Percentiles rank a stretch among this genome's conserved stretches.
These are phyloP conservation scores for Backusella mclennaniae DNA, from an alignment of 192 early-diverging fungal genomes.

Conservation along the genomic window DNA sequence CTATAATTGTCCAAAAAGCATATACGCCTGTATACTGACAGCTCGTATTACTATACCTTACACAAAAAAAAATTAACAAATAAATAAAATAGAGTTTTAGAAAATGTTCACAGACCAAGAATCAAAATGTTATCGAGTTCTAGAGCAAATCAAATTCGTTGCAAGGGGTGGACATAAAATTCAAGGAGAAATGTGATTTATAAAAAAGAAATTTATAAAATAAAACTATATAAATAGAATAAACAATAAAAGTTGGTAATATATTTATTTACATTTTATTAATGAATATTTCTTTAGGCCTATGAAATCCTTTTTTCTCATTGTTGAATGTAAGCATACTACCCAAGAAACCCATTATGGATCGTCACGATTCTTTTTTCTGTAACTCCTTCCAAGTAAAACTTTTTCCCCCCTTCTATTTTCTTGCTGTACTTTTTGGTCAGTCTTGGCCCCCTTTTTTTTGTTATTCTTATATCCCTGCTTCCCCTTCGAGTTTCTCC, in stretches of 20 bases:
- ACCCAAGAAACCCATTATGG: neutral
- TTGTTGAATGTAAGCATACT: neutral
- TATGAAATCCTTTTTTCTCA: neutral
- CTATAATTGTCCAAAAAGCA: neutral
- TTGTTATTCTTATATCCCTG: neutral
- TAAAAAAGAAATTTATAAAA: conserved; percentile 1
- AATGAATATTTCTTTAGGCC: neutral
- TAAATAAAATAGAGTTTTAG: neutral
- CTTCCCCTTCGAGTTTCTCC: neutral
- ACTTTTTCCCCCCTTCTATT: neutral
- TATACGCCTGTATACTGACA: neutral
- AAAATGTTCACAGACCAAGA: neutral
- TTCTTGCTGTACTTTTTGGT: neutral
- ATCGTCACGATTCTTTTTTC: neutral
- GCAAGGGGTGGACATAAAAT: neutral
- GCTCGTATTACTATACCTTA: neutral
- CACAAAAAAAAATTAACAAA: neutral
- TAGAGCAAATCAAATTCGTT: neutral
- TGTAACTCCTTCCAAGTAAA: neutral
- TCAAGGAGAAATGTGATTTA: conserved; percentile 9
- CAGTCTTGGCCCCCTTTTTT: neutral
- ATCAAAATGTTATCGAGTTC: neutral
- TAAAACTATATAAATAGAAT: conserved; percentile 2
- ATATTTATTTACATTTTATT: conserved; percentile 1
- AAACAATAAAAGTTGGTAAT: neutral